Conservation (phyloP, 1,284 basidiomycete species). For the Ustilago curta region DNA sequence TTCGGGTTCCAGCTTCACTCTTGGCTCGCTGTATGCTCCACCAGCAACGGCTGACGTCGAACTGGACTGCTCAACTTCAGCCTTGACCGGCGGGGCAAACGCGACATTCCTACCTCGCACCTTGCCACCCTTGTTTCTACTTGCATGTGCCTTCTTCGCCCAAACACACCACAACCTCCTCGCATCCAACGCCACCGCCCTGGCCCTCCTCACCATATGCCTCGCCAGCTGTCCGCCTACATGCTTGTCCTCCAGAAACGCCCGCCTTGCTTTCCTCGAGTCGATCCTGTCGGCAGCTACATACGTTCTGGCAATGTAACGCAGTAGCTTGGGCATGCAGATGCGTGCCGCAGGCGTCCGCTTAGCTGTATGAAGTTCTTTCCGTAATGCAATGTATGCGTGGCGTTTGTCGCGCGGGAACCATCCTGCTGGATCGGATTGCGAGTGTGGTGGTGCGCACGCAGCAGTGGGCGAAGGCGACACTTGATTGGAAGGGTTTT, state of each 20-base stretch:
- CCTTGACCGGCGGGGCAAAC: conserved; percentile 3
- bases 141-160: conserved; percentile 22
- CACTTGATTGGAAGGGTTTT: background rate
- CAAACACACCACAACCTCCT: conserved; percentile 32
- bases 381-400: conserved; percentile 22
- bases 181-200: conserved; percentile 20
- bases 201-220: conserved; percentile 7
- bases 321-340: conserved; percentile 14
- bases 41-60: background rate
- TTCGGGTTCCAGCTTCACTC: conserved; percentile 20
- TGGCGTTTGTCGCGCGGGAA: conserved; percentile 28
- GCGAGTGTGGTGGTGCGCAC: conserved; percentile 10
- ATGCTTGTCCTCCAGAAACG: conserved; percentile 15
- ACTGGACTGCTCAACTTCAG: background rate
- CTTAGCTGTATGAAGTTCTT: conserved; percentile 12
- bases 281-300: background rate
- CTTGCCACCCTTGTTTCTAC: background rate
- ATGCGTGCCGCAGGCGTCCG: conserved; percentile 12
- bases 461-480: background rate
- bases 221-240: conserved; percentile 17
- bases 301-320: conserved; percentile 15
- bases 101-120: conserved; percentile 5
- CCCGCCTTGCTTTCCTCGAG: background rate
- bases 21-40: background rate
- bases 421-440: conserved; percentile 17